phyloP scores from a whole-genome alignment of 2,329 filamentous ascomycete genomes.

The Sporothrix variecibatus region DNA sequence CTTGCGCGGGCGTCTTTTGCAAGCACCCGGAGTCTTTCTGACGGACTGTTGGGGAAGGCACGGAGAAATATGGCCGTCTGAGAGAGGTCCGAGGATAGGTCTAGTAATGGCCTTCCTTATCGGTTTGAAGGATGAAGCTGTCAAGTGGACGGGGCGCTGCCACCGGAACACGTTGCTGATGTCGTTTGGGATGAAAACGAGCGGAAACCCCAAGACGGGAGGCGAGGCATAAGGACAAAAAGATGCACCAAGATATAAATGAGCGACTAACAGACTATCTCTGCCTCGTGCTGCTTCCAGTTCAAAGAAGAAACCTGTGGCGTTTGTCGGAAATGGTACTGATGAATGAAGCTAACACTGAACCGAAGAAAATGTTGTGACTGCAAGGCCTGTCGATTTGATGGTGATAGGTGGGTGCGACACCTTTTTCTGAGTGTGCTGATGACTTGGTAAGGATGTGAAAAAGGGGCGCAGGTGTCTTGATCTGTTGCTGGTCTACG shows the following conservation, averaged over 20 bases:
- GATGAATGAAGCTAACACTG: not conserved
- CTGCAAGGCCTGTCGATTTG: not conserved
- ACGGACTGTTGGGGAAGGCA: not conserved
- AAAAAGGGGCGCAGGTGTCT: not conserved
- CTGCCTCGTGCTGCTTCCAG: not conserved
- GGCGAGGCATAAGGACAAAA: not conserved
- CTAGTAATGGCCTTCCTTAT: not conserved
- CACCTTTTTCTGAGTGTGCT: not conserved
- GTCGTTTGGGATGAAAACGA: not conserved
- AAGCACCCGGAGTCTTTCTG: not conserved
- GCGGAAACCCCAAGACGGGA: not conserved
- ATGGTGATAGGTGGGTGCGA: not conserved
- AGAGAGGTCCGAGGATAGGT: not conserved
- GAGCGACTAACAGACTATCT: not conserved
- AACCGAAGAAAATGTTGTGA: not conserved
- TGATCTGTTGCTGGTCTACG: not conserved
- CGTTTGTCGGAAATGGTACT: not conserved
- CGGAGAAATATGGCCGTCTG: not conserved
- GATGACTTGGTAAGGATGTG: not conserved
- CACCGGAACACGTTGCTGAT: not conserved
- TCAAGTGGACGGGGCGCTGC: conserved; percentile 1
- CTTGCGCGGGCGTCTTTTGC: not conserved
- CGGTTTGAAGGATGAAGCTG: not conserved
- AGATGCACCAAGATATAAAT: not conserved
- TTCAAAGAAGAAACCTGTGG: not conserved